These are phyloP conservation scores for Leccinum barrowsii DNA, from an alignment of 768 basidiomycete genomes.

Conservation along the genomic window DNA sequence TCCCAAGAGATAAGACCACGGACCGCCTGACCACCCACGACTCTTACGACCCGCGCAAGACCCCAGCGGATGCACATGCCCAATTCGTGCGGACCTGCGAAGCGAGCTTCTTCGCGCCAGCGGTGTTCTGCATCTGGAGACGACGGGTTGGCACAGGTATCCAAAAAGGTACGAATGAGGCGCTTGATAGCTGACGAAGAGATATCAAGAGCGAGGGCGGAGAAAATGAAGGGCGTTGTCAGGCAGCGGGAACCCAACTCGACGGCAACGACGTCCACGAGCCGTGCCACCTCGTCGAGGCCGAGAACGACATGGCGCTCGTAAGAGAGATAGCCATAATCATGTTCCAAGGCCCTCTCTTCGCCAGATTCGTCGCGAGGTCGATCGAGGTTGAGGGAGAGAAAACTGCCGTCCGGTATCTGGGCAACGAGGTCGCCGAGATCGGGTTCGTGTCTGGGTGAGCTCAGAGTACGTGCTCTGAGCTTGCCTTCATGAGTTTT, in stretches of 20 bases:
- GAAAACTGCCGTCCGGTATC: conserved; percentile 49
- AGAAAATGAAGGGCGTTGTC: conserved; percentile 90
- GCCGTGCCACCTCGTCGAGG: conserved; percentile 65
- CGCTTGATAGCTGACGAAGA: conserved; percentile 69
- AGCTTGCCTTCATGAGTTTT: conserved; percentile 34
- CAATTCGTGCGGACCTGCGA: conserved; percentile 84
- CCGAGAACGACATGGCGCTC: conserved; percentile 72
- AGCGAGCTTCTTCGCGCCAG: conserved; percentile 78
- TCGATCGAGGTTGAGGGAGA: conserved; percentile 49
- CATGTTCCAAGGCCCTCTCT: conserved; percentile 40
- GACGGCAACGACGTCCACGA: conserved; percentile 66
- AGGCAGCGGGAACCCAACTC: conserved; percentile 74
- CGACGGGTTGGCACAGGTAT: conserved; percentile 44
- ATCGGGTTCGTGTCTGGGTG: conserved; percentile 34
- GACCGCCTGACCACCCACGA: conserved; percentile 66
- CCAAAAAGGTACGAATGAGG: conserved; percentile 79
- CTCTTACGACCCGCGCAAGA: conserved; percentile 71
- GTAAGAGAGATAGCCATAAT: conserved; percentile 74
- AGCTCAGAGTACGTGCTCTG: conserved; percentile 41
- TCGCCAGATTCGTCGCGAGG: conserved; percentile 39
- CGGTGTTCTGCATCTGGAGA: conserved; percentile 44
- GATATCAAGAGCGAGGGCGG: conserved; percentile 82
- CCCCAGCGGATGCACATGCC: conserved; percentile 95
- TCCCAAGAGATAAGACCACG: conserved; percentile 87
- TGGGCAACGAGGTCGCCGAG: conserved; percentile 35